phyloP scores from a whole-genome alignment of 768 basidiomycete species.

The Gyrodon lividus region DNA sequence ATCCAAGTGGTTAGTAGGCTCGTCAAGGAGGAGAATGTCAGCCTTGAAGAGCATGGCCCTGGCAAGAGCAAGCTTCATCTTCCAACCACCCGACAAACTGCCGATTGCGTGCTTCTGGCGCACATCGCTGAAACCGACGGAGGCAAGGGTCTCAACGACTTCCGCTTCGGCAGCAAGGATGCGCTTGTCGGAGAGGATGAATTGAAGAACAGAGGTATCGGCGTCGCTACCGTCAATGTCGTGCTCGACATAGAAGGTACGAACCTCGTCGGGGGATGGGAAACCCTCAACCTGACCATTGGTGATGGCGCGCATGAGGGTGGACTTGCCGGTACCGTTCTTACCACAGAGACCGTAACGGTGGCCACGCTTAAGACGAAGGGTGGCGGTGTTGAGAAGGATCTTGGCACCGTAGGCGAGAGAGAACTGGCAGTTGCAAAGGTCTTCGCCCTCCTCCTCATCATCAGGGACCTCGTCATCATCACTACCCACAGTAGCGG shows the following conservation, averaged over 20 bases:
- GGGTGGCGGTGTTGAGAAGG: slow-evolving; percentile 91
- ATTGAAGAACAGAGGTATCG: slow-evolving; percentile 85
- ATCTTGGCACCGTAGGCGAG: slow-evolving; percentile 99
- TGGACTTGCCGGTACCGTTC: slow-evolving; percentile 98
- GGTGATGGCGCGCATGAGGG: slow-evolving; percentile 90
- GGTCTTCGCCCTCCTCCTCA: slow-evolving; percentile 97
- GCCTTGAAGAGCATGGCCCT: slow-evolving; percentile 98
- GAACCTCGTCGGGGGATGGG: slow-evolving; percentile 95
- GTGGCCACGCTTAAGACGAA: slow-evolving; percentile 97
- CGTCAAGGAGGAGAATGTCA: slow-evolving; percentile 93
- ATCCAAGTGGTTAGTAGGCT: slow-evolving; percentile 96
- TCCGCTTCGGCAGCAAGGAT: slow-evolving; percentile 70
- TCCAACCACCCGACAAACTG: slow-evolving; percentile 96
- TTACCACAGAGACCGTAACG: slow-evolving; percentile 98
- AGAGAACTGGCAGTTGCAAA: slow-evolving; percentile 99
- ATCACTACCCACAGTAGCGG: slow-evolving; percentile 73
- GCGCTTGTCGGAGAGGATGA: slow-evolving; percentile 84
- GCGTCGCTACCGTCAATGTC: slow-evolving; percentile 96
- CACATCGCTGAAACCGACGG: slow-evolving; percentile 89
- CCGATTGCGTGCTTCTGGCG: slow-evolving; percentile 86
- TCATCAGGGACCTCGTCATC: slow-evolving; percentile 73
- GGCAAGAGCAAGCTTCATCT: slow-evolving; percentile 98
- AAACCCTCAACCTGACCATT: slow-evolving; percentile 98
- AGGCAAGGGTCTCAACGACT: slow-evolving; percentile 75
- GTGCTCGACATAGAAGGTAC: slow-evolving; percentile 99